Evolutionary conservation across 257 asterid genomes (phyloP).

Genomic region (Prunella vulgaris): DNA sequence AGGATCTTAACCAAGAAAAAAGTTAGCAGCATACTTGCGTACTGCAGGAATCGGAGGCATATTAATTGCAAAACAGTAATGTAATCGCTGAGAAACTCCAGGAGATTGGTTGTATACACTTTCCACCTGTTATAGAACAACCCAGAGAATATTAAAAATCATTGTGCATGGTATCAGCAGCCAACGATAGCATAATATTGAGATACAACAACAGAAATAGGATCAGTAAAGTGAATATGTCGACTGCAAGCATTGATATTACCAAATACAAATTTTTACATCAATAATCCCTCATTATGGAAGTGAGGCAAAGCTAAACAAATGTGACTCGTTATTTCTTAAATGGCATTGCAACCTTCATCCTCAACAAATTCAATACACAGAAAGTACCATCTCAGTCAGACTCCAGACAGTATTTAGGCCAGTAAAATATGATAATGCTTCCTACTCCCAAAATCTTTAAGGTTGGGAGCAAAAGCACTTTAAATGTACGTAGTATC

Average conservation of each 20-base stretch:
- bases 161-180: not conserved
- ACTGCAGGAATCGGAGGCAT: conserved; percentile 69
- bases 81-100: conserved; percentile 54
- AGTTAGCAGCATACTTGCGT: conserved; percentile 53
- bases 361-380: not conserved
- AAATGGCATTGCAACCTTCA: not conserved
- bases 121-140: conserved; percentile 47
- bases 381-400: not conserved
- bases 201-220: not conserved
- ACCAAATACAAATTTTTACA: not conserved
- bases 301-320: not conserved
- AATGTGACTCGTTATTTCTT: not conserved
- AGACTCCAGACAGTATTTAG: not conserved
- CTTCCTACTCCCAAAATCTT: not conserved
- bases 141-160: not conserved
- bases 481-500: not conserved
- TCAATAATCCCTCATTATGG: not conserved
- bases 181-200: not conserved
- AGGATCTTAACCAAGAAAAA: conserved; percentile 1
- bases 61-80: conserved; percentile 62
- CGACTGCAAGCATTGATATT: not conserved
- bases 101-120: conserved; percentile 48
- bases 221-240: not conserved
- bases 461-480: not conserved
- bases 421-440: conserved; percentile 4